Percentiles rank a stretch among this genome's conserved stretches.
These are phyloP conservation scores for Echeveria elegans DNA, from an alignment of 164 flowering plant species.

Conservation along the genomic window DNA sequence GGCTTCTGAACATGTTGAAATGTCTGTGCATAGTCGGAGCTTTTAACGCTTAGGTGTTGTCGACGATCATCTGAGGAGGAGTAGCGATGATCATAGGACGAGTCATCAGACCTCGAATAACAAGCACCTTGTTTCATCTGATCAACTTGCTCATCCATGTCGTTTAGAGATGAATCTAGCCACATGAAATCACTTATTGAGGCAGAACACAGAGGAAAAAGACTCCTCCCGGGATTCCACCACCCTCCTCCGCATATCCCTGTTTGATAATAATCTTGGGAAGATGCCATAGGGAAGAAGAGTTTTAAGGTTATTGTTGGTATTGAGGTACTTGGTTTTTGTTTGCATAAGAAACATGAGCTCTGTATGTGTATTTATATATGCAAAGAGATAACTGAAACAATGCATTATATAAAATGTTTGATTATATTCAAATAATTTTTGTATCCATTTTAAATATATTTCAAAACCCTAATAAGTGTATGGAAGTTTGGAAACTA, in stretches of 20 bases:
- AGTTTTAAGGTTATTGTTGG: not conserved
- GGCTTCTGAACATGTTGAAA: not conserved
- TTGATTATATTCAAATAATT: not conserved
- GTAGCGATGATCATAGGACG: not conserved
- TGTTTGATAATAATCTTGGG: constrained; percentile 40
- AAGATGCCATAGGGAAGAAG: constrained; percentile 27
- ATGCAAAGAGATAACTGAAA: not conserved
- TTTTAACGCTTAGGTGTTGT: not conserved
- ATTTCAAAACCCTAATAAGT: not conserved
- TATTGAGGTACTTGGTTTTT: not conserved
- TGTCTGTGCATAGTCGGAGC: not conserved
- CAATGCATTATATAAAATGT: not conserved
- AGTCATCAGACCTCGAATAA: constrained; percentile 1
- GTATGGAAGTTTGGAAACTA: not conserved
- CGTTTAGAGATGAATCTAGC: not conserved
- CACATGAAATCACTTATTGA: constrained; percentile 20
- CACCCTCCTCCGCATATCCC: constrained; percentile 37
- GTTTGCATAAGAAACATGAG: not conserved
- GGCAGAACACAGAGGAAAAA: constrained; percentile 41
- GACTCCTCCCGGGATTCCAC: constrained; percentile 44
- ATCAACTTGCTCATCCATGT: not conserved
- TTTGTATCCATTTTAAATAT: not conserved
- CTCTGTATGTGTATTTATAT: constrained; percentile 2
- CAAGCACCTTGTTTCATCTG: not conserved
- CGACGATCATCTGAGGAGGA: not conserved